These are phyloP conservation scores for Xenoacremonium recifei DNA, from an alignment of 2,329 filamentous ascomycete species.

Conservation along the genomic window DNA sequence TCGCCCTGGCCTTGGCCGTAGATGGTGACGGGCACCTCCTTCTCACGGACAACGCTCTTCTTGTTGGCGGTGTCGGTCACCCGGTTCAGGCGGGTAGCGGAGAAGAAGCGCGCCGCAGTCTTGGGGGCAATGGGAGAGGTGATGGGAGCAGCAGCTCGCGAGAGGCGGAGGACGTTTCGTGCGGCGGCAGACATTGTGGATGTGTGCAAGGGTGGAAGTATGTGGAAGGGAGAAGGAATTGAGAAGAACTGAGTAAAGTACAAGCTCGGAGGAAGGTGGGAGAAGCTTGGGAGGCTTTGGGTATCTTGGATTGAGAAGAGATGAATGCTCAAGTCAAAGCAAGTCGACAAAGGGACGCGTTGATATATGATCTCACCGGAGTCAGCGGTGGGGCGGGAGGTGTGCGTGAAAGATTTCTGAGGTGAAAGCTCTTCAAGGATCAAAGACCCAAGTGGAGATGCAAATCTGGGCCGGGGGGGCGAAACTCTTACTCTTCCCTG, in stretches of 20 bases:
- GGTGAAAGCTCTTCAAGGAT: not conserved
- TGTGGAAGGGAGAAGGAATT: conserved; percentile 9
- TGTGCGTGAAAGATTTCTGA: not conserved
- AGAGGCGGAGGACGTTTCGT: conserved; percentile 34
- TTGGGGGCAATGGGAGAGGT: conserved; percentile 20
- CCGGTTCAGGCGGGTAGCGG: conserved; percentile 27
- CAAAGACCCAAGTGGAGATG: not conserved
- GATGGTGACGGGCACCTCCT: conserved; percentile 55
- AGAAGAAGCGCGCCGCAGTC: conserved; percentile 31
- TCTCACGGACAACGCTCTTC: conserved; percentile 55
- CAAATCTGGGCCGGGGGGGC: conserved; percentile 14
- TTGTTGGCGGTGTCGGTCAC: conserved; percentile 42
- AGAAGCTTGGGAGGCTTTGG: not conserved
- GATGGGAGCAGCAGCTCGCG: conserved; percentile 29
- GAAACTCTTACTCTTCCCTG: conserved; percentile 15
- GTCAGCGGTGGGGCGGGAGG: conserved; percentile 12
- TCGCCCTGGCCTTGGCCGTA: conserved; percentile 49
- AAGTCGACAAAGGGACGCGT: conserved; percentile 15
- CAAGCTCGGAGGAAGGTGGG: conserved; percentile 3
- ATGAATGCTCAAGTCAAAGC: conserved; percentile 8
- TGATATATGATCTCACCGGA: conserved; percentile 19
- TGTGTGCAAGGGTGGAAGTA: conserved; percentile 9
- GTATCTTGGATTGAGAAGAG: conserved; percentile 8
- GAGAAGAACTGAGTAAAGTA: conserved; percentile 1
- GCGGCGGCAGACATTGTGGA: conserved; percentile 35